Evolutionary conservation across 129 eudicot species (phyloP).

Genomic region (Kitagawia praeruptora): DNA sequence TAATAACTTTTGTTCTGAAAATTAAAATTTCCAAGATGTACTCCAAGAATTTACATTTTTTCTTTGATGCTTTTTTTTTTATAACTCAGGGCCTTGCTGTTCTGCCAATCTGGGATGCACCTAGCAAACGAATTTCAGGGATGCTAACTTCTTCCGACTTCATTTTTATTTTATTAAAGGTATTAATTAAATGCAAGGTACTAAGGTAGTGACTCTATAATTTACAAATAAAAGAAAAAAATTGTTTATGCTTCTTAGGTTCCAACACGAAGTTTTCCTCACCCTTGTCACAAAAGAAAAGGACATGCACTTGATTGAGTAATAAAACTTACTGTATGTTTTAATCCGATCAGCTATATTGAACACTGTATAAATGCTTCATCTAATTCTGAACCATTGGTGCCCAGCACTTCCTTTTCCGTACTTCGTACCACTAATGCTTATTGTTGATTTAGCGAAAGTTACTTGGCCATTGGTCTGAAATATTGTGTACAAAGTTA

Average conservation of each 20-base stretch:
- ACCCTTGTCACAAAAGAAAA: background rate
- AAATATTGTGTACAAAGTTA: background rate
- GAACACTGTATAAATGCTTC: background rate
- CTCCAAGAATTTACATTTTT: background rate
- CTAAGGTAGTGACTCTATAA: background rate
- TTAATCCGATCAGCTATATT: background rate
- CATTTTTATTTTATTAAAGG: constrained; percentile 54
- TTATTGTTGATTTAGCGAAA: background rate
- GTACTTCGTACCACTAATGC: background rate
- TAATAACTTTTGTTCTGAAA: background rate
- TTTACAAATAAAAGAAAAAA: background rate
- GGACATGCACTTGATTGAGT: background rate
- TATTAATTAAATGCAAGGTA: constrained; percentile 11
- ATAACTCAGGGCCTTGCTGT: constrained; percentile 41
- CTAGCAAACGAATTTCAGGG: constrained; percentile 39
- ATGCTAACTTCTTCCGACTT: constrained; percentile 74
- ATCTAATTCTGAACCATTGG: background rate
- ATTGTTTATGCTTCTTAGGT: background rate
- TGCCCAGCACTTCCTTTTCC: background rate
- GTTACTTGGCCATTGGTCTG: background rate
- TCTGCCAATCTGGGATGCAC: constrained; percentile 65
- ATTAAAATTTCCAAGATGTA: background rate
- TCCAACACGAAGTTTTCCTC: background rate
- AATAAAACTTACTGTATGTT: background rate
- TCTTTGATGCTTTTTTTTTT: background rate